phyloP scores from a whole-genome alignment of 257 asterid species.

The Echites panduratus region DNA sequence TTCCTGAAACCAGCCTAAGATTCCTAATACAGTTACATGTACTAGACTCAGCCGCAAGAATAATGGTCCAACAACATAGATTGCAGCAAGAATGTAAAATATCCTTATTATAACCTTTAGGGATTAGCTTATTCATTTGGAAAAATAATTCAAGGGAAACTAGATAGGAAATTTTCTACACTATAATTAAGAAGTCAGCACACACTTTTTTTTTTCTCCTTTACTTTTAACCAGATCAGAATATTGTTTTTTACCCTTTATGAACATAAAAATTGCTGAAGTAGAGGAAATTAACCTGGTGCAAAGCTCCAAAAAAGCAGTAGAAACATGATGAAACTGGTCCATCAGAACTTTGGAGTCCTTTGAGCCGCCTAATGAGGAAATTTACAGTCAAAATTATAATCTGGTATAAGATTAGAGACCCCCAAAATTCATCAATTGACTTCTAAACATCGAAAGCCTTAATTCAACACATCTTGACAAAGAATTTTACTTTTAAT shows the following conservation, averaged over 20 bases:
- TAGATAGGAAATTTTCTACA: neutral
- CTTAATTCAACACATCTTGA: neutral
- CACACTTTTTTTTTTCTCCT: neutral
- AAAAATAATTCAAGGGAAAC: neutral
- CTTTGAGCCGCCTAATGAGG: slow-evolving; percentile 73
- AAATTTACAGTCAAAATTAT: slow-evolving; percentile 12
- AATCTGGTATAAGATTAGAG: neutral
- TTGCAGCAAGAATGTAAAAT: neutral
- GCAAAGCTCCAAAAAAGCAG: slow-evolving; percentile 86
- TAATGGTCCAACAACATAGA: neutral
- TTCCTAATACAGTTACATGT: neutral
- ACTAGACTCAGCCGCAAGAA: neutral
- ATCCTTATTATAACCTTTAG: neutral
- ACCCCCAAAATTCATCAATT: neutral
- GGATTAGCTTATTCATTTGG: neutral
- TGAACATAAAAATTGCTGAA: slow-evolving; percentile 14
- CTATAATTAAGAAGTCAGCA: neutral
- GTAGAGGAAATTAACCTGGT: slow-evolving; percentile 48
- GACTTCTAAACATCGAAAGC: neutral
- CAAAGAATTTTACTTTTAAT: neutral
- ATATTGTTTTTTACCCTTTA: neutral
- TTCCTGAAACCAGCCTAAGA: neutral
- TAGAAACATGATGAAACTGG: slow-evolving; percentile 81
- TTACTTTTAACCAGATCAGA: slow-evolving; percentile 1
- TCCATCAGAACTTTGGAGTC: slow-evolving; percentile 90